These are phyloP conservation scores for Abrus pulchellus DNA, from an alignment of 306 rosid species.

Conservation along the genomic window DNA sequence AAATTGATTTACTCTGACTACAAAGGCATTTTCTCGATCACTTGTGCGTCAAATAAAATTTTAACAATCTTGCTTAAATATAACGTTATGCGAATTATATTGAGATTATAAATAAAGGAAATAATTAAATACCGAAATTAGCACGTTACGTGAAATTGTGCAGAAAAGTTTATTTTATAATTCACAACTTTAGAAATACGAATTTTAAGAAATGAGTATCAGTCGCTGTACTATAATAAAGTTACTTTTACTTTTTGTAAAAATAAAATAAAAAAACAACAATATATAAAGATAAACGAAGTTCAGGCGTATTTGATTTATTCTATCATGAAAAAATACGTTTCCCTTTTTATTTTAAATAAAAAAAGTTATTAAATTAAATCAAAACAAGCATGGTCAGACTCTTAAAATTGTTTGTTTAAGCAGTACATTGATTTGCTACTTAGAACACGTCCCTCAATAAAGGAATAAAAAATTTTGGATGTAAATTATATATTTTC, in stretches of 20 bases:
- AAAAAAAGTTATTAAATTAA: neutral
- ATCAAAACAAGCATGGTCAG: neutral
- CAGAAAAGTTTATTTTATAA: neutral
- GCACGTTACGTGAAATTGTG: neutral
- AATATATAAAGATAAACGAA: neutral
- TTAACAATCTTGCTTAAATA: neutral
- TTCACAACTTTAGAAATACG: neutral
- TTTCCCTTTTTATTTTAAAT: neutral
- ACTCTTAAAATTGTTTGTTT: neutral
- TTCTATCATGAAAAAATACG: too few species aligned
- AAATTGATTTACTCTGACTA: neutral
- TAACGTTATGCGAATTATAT: neutral
- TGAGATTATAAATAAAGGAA: neutral
- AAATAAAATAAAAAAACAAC: neutral
- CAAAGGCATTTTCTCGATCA: neutral
- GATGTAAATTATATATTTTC: neutral
- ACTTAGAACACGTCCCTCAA: conserved; percentile 27
- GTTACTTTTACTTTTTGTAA: neutral
- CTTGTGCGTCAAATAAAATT: neutral
- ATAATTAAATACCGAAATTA: neutral
- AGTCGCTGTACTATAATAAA: neutral
- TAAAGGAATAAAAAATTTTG: neutral
- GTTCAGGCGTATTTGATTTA: neutral
- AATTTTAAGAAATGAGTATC: neutral
- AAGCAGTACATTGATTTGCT: neutral